Evolutionary conservation across 441 rosid genomes (phyloP).

Genomic region (Capsella rubella): DNA sequence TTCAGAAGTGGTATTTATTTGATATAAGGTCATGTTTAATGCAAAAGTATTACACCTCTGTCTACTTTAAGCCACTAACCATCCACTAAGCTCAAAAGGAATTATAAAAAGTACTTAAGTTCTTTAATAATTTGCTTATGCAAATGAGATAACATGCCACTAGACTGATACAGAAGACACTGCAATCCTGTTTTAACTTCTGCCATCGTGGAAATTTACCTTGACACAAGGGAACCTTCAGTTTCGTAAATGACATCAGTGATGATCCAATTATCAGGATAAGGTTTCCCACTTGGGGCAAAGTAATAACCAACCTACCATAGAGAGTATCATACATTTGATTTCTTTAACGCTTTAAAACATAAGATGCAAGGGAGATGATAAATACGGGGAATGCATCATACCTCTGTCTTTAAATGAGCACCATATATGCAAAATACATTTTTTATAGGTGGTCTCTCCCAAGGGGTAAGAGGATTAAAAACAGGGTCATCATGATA

Average conservation of each 20-base stretch:
- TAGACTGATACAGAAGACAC: constrained; percentile 6
- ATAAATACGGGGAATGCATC: constrained; percentile 35
- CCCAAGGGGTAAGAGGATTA: constrained; percentile 99
- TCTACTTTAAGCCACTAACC: neutral
- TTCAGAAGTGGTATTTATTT: constrained; percentile 4
- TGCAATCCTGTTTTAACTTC: constrained; percentile 11
- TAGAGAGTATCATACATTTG: constrained; percentile 45
- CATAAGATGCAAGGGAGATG: constrained; percentile 37
- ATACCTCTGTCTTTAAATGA: constrained; percentile 93
- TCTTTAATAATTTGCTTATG: constrained; percentile 14
- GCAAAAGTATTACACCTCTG: constrained; percentile 13
- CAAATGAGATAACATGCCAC: constrained; percentile 21
- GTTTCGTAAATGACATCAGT: constrained; percentile 90
- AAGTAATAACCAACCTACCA: constrained; percentile 91
- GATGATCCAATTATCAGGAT: constrained; percentile 99
- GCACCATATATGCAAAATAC: constrained; percentile 94
- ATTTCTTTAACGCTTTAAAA: constrained; percentile 33
- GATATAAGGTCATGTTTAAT: constrained; percentile 7
- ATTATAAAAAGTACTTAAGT: constrained; percentile 1
- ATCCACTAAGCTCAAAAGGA: constrained; percentile 14
- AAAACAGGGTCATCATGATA: constrained; percentile 88
- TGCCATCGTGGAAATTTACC: constrained; percentile 54
- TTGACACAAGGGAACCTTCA: constrained; percentile 85
- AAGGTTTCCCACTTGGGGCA: constrained; percentile 99
- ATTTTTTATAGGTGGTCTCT: constrained; percentile 96